Base-by-base conservation (phyloP, 148 eudicot genomes). In the Amaranthus palmeri region DNA sequence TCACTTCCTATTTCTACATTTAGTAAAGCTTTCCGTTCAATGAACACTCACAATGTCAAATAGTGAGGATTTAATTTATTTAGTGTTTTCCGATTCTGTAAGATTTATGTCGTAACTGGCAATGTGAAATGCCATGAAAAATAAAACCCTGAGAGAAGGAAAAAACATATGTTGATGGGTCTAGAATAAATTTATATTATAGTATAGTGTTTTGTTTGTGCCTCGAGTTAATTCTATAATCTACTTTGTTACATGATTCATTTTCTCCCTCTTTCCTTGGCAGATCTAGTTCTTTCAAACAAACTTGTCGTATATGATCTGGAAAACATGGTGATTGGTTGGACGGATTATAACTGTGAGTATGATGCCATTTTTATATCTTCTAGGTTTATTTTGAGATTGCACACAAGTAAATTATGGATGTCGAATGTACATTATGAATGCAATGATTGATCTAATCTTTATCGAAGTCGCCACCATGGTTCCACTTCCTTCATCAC, bases 271-370 rank as follows among this genome's bases (percentile, higher is more conserved):
- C 47, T 63, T 9, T n/a, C 44, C 67, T 36, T 43, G 81, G 82
- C 90, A 81, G 91, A 87, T 81, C 74, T 85, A 15, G 82, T 79
- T 8, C 82, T 87, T 58, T 75, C 85, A 59, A 81, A 87, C 80
- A 87, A 85, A 78, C 69, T 87, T 18, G 85, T 87, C 42, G 43
- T 83, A 17, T 87, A 87, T 69, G 88, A 87, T 80, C 79, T 87
- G 48, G 88, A 87, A 69, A 81, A 85, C 43, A 78, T 77, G 79
- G 81, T 74, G 14, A 77, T 87, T 71, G 91, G 91, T 50, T 87
- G 88, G 88, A 72, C 84, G 17, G 75, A 81, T 46, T 79, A 87
- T 55, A 79, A 87, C 68, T 87, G 91, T 83, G 72, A 81, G 90
- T 84, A 79, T 67, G 60, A 48, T 70, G 11, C 5, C 60, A 2